Conservation (phyloP, 345 rosid species). For the Camelina hispida region DNA sequence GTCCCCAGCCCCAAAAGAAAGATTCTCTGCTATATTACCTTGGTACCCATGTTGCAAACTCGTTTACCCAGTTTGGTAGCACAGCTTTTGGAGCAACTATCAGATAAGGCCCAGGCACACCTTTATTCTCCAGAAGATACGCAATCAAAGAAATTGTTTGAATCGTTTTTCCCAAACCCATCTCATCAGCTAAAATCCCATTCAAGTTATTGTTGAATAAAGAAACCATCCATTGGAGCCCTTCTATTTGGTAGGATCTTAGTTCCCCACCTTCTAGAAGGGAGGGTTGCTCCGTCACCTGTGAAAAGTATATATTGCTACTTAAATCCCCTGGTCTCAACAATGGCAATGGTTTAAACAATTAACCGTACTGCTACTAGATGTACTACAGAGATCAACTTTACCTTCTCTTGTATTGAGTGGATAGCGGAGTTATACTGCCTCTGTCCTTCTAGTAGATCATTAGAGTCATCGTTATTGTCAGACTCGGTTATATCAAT, state of each 20-base stretch:
- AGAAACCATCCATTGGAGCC: constrained; percentile 99
- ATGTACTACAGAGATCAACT: neutral
- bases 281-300: constrained; percentile 96
- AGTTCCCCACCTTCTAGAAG: constrained; percentile 93
- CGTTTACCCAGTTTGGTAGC: constrained; percentile 94
- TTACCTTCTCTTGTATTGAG: constrained; percentile 92
- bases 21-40: constrained; percentile 53
- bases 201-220: constrained; percentile 95
- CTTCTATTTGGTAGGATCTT: constrained; percentile 92
- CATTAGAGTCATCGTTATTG: constrained; percentile 76
- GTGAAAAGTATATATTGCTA: constrained; percentile 43
- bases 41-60: constrained; percentile 93
- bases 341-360: constrained; percentile 12
- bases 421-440: constrained; percentile 97
- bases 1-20: neutral
- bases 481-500: constrained; percentile 69
- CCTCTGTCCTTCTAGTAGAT: constrained; percentile 95
- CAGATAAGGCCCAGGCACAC: constrained; percentile 88
- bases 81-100: constrained; percentile 99
- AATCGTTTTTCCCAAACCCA: constrained; percentile 99
- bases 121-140: constrained; percentile 86
- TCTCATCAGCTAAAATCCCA: constrained; percentile 99
- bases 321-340: constrained; percentile 33
- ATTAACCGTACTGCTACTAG: constrained; percentile 10
- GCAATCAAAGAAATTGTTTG: constrained; percentile 95